Conservation (phyloP, 2,329 filamentous ascomycete genomes). For the Aspergillus felis region DNA sequence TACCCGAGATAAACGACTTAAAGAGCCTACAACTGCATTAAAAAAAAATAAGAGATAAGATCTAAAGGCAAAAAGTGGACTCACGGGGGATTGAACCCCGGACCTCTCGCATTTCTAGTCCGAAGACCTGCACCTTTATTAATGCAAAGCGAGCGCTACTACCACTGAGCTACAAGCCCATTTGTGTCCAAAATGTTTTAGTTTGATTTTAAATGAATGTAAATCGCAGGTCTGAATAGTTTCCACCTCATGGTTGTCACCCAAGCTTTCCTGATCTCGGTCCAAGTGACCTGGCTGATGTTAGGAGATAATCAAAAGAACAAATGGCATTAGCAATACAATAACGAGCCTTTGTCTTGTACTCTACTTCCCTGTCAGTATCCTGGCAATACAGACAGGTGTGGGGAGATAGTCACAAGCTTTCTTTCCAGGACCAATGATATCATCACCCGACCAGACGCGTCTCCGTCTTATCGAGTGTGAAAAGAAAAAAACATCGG, state of each 20-base stretch:
- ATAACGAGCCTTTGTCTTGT: background rate
- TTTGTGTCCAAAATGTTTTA: background rate
- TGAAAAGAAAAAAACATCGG: background rate
- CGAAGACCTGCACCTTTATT: background rate
- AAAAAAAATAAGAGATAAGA: too few relatives aligned
- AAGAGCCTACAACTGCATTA: background rate
- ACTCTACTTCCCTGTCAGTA: background rate
- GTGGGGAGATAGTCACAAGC: background rate
- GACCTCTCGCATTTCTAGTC: background rate
- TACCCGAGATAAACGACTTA: background rate
- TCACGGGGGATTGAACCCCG: background rate
- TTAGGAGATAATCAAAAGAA: background rate
- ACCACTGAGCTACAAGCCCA: background rate
- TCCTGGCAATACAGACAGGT: background rate
- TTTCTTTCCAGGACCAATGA: constrained; percentile 10
- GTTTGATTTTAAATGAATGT: too few relatives aligned
- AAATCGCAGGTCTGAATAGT: too few relatives aligned
- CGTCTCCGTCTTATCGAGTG: constrained; percentile 6
- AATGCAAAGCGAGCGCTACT: background rate
- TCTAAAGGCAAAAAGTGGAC: background rate
- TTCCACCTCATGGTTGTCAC: background rate
- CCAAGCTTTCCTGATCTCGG: background rate
- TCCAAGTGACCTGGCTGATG: background rate
- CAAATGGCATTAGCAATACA: background rate
- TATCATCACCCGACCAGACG: constrained; percentile 20